These are phyloP conservation scores for Metschnikowia koreensis DNA, from an alignment of 805 yeast species.

Conservation along the genomic window DNA sequence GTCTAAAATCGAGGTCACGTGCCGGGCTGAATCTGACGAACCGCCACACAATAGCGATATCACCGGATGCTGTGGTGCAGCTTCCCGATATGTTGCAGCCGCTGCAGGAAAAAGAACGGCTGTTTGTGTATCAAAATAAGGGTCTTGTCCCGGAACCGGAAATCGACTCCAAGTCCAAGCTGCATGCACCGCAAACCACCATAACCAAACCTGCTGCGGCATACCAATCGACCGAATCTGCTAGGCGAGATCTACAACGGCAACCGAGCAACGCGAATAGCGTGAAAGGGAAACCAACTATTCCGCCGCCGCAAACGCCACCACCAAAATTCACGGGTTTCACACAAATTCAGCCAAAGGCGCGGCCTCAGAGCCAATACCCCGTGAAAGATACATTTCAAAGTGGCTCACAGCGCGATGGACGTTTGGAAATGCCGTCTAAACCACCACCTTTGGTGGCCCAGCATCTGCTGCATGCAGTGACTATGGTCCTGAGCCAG, in stretches of 20 bases:
- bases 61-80: constrained; percentile 10
- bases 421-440: neutral
- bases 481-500: constrained; percentile 2
- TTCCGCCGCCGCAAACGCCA: constrained; percentile 2
- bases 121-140: constrained; percentile 6
- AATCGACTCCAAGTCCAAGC: neutral
- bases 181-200: neutral
- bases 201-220: neutral
- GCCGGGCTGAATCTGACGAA: constrained; percentile 6
- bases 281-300: neutral
- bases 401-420: neutral
- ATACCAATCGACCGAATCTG: neutral
- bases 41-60: constrained; percentile 20
- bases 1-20: constrained; percentile 2
- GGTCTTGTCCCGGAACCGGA: neutral
- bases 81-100: constrained; percentile 19
- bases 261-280: neutral
- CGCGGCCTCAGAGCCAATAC: constrained; percentile 1
- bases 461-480: constrained; percentile 6
- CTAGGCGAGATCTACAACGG: neutral
- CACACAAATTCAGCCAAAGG: neutral
- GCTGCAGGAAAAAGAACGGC: constrained; percentile 9
- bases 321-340: constrained; percentile 1
- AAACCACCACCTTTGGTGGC: constrained; percentile 2
- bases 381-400: neutral